These are phyloP conservation scores for Blastocladiella britannica DNA, from an alignment of 192 early-diverging fungal genomes.

Conservation along the genomic window DNA sequence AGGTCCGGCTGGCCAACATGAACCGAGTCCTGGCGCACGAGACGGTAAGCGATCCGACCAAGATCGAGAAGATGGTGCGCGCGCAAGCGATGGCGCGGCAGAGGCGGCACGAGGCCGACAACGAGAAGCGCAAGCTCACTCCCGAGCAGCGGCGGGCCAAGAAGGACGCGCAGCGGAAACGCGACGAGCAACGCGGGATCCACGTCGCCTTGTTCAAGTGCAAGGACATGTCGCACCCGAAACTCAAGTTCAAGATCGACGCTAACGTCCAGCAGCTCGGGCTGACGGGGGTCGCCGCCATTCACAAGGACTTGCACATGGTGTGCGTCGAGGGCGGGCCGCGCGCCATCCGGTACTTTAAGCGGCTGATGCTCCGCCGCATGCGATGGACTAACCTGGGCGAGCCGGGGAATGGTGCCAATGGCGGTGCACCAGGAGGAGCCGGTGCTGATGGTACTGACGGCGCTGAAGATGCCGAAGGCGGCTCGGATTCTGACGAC, in stretches of 20 bases:
- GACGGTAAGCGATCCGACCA: constrained; percentile 82
- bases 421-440: too few relatives aligned
- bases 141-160: constrained; percentile 70
- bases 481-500: constrained; percentile 16
- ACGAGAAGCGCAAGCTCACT: constrained; percentile 64
- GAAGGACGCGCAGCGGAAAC: constrained; percentile 42
- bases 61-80: constrained; percentile 78
- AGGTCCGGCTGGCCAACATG: constrained; percentile 78
- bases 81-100: constrained; percentile 62
- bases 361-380: constrained; percentile 83
- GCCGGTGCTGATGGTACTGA: too few relatives aligned
- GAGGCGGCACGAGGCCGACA: constrained; percentile 58
- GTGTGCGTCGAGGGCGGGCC: constrained; percentile 87
- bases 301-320: constrained; percentile 48
- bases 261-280: constrained; percentile 66
- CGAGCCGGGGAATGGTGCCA: too few relatives aligned
- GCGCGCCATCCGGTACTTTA: constrained; percentile 74
- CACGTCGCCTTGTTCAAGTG: constrained; percentile 71
- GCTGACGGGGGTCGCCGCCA: constrained; percentile 61
- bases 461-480: too few relatives aligned
- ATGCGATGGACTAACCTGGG: constrained; percentile 72
- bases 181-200: constrained; percentile 44
- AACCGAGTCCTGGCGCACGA: constrained; percentile 90
- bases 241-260: constrained; percentile 76
- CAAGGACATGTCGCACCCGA: constrained; percentile 51